phyloP scores from a whole-genome alignment of 2,329 filamentous ascomycete genomes.

The Didymella lethalis region DNA sequence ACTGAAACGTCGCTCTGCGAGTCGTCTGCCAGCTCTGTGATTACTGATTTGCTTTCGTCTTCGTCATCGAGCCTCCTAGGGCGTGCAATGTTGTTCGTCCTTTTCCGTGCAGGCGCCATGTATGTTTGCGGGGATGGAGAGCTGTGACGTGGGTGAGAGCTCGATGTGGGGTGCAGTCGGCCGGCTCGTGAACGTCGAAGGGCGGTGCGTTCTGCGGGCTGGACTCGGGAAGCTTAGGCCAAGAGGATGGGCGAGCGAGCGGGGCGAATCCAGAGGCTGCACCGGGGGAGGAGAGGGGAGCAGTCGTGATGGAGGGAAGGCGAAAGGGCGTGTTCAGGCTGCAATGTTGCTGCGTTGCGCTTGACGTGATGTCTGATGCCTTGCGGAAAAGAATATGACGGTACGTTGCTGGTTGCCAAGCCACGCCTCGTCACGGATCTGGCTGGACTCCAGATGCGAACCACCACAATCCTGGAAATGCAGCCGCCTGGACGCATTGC shows the following conservation, averaged over 20 bases:
- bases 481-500: not conserved
- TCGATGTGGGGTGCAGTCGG: slow-evolving; percentile 21
- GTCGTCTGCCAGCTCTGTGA: slow-evolving; percentile 64
- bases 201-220: slow-evolving; percentile 32
- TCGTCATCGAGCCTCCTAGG: slow-evolving; percentile 52
- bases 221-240: slow-evolving; percentile 27
- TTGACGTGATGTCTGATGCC: slow-evolving; percentile 44
- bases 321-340: slow-evolving; percentile 29
- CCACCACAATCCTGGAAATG: slow-evolving; percentile 21
- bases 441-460: slow-evolving; percentile 7
- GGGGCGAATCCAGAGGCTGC: slow-evolving; percentile 30
- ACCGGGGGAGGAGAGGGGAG: slow-evolving; percentile 18
- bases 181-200: slow-evolving; percentile 12
- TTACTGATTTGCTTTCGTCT: slow-evolving; percentile 51
- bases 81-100: slow-evolving; percentile 46
- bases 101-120: slow-evolving; percentile 51
- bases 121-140: slow-evolving; percentile 29
- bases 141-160: slow-evolving; percentile 25
- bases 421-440: slow-evolving; percentile 16
- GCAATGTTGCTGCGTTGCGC: slow-evolving; percentile 22
- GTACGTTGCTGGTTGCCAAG: slow-evolving; percentile 31
- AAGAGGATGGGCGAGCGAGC: slow-evolving; percentile 25
- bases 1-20: slow-evolving; percentile 69
- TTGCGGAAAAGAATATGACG: slow-evolving; percentile 50
- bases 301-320: slow-evolving; percentile 40